Base-by-base conservation (phyloP, 371 early-diverging fungal genomes). In the Mucor plumbeus region DNA sequence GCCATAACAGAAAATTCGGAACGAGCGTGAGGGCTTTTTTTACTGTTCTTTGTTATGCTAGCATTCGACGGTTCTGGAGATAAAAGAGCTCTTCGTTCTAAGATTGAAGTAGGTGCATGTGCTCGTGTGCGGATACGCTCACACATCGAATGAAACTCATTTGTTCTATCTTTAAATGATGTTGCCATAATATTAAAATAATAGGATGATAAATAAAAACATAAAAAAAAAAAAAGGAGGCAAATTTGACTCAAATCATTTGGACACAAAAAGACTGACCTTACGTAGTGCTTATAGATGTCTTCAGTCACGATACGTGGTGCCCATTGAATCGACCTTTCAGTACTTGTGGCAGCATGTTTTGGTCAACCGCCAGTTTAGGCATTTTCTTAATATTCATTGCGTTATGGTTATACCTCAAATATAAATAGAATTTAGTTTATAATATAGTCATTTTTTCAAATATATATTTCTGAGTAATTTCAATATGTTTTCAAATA, bases 1-100 rank as follows among this genome's bases (percentile, higher is more conserved):
- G 92, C 92, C 71, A 88, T 86, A 57, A 81, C 53, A 5, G 89
- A 75, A 60, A 91, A 89, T 59, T 91, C 89, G 31, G 83, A 76
- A 15, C 74, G 78, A 44, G 79, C 59, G 48, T 74, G 72, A 61
- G 35, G 17, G 21, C 63, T 15, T 56, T 67, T 65, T 33, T 67
- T 60, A 11, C 57, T 63, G 39, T 54, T 65, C 40, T 61, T 73
- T 61, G 34, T 67, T 41, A 31, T 54, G 15, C 53, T 53, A 11
- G 63, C 15, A 26, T 54, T 39, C 13, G 66, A 65, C 33, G 50
- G 59, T 13, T 62, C 60, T 48, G 70, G 69, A 11, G 75, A 68
- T 41, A 80, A 65, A 10, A 81, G 61, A 10, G 80, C 75, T 55
- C 80, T 75, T 38, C 77, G 68, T 58, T 84, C 84, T 40, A 76